Base-by-base conservation (phyloP, 83 land plant genomes). In the Thuja plicata region DNA sequence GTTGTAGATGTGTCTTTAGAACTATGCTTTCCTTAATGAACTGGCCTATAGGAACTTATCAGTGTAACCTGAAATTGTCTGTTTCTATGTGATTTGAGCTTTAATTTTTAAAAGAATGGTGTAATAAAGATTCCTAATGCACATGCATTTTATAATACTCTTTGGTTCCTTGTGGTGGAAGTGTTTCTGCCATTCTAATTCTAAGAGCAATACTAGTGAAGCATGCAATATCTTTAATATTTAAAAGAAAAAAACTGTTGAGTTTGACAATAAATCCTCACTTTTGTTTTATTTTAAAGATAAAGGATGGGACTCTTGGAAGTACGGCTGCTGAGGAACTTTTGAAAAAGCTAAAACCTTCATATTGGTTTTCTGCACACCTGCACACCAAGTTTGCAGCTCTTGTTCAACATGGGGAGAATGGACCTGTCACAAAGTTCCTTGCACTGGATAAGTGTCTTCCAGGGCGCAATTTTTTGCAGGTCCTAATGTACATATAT, bases 291-390 rank as follows among this genome's bases (percentile, higher is more conserved):
- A 19, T 80, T 40, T 80, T 87, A 57, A 85, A 93, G 94, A 84
- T 93, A 40, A 89, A 88, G 77, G 24, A 92, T 40, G 90, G 92
- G 85, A 93, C 89, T 15, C 87, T 98, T 45, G 99, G 99, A 62
- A 98, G 97, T 88, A 87, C 86, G 88, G 94, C 99, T 82, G 97
- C 98, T 12, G 95, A 94, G 55, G 86, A 91, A 77, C 88, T 98
- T 55, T 89, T 98, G 86, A 92, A 93, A 52, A 95, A 96, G 71
- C 89, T 98, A 81, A 95, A 91, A 87, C 99, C 99, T n/a, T 70
- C 94, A 43, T 97, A 95, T 89, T 98, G 99, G 99, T 98, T 98
- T 89, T 95, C 99, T 30, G 99, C 99, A 82, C 99, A 98, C 89
- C 92, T 98, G 66, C 99, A 98, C 91, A 95, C 97, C 86, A 95